Conservation (phyloP, 345 rosid genomes). For the Firmiana major region DNA sequence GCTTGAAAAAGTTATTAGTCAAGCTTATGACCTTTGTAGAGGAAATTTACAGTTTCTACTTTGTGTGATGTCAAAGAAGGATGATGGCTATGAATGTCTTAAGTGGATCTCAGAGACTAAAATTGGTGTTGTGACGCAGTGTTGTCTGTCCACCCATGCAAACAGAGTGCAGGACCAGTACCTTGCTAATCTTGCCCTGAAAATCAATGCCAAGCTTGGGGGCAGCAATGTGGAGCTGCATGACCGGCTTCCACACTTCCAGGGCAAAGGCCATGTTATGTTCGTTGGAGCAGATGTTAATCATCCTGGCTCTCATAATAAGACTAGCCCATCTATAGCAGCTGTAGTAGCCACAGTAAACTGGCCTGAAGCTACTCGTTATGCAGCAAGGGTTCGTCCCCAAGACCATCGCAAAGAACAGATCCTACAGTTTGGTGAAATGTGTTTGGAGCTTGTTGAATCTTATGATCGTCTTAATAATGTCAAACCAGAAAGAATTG, state of each 20-base stretch:
- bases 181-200: conserved; percentile 69
- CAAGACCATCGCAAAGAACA: conserved; percentile 62
- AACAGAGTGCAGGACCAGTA: conserved; percentile 51
- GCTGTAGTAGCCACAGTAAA: conserved; percentile 81
- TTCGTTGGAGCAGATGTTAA: conserved; percentile 91
- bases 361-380: conserved; percentile 86
- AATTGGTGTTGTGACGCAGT: conserved; percentile 82
- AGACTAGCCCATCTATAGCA: conserved; percentile 71
- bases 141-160: conserved; percentile 53
- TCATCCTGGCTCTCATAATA: conserved; percentile 60
- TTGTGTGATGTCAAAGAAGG: conserved; percentile 68
- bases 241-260: conserved; percentile 47
- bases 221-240: conserved; percentile 82
- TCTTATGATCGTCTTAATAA: conserved; percentile 37
- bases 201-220: conserved; percentile 95
- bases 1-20: conserved; percentile 36
- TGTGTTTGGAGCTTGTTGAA: conserved; percentile 65
- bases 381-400: conserved; percentile 68
- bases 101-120: conserved; percentile 82
- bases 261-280: conserved; percentile 52
- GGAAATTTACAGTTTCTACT: conserved; percentile 56
- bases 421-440: conserved; percentile 57
- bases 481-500: conserved; percentile 53
- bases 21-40: conserved; percentile 19
- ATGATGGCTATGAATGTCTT: conserved; percentile 68